Evolutionary conservation across 148 eudicot genomes (phyloP).

Genomic region (Chenopodium suecicum): DNA sequence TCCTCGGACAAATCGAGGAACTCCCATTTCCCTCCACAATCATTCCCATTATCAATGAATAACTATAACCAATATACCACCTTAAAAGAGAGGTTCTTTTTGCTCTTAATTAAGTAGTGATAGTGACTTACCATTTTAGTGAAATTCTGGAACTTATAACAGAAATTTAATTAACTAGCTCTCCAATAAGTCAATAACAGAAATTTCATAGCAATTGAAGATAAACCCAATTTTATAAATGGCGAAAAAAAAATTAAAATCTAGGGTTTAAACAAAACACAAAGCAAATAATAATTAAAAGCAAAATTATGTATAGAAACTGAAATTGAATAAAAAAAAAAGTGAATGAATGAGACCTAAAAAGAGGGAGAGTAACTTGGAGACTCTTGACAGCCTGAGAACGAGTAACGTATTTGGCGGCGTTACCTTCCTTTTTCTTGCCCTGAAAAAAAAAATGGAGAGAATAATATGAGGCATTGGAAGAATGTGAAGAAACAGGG

Average conservation of each 20-base stretch:
- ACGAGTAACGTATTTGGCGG: constrained; percentile 77
- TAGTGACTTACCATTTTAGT: no score
- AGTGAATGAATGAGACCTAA: constrained; percentile 47
- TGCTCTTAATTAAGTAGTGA: no score
- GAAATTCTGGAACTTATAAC: background rate
- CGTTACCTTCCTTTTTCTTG: constrained; percentile 96
- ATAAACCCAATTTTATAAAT: background rate
- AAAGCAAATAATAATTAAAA: background rate
- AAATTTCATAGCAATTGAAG: background rate
- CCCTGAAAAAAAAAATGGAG: constrained; percentile 40
- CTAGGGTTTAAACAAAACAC: no score
- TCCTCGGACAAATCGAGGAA: background rate
- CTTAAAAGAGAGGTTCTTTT: background rate
- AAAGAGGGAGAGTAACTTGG: constrained; percentile 71
- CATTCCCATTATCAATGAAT: background rate
- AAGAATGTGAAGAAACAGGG: background rate
- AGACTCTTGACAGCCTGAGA: constrained; percentile 80
- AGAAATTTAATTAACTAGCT: background rate
- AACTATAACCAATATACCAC: background rate
- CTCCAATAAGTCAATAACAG: background rate
- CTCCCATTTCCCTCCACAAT: background rate
- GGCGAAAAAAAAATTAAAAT: background rate
- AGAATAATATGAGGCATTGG: no score
- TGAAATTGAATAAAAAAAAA: background rate
- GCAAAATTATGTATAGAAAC: background rate